Evolutionary conservation across 1,284 basidiomycete species (phyloP).

Genomic region (Boletellus deceptivus): DNA sequence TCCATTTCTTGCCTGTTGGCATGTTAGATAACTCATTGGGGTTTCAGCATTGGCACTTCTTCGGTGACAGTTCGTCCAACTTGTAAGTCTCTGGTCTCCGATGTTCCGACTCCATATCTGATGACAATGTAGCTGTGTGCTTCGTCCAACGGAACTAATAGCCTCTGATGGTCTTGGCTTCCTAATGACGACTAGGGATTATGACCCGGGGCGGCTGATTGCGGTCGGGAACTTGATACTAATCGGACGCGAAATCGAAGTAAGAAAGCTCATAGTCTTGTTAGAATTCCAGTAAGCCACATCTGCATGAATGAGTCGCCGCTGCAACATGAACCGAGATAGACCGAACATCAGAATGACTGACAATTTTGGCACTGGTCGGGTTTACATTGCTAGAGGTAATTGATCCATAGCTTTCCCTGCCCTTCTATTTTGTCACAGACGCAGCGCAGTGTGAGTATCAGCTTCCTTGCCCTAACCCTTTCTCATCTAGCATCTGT

Average conservation of each 20-base stretch:
- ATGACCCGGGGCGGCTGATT: conserved; percentile 29
- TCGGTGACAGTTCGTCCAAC: conserved; percentile 12
- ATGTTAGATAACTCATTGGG: no score
- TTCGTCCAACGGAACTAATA: conserved; percentile 21
- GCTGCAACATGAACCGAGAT: background rate
- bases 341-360: conserved; percentile 35
- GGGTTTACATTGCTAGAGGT: conserved; percentile 35
- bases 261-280: conserved; percentile 13
- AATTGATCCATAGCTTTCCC: background rate
- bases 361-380: conserved; percentile 28
- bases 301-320: background rate
- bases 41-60: conserved; percentile 33
- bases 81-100: conserved; percentile 6
- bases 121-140: conserved; percentile 1
- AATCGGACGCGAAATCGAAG: conserved; percentile 11
- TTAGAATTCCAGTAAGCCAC: conserved; percentile 26
- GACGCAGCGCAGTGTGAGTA: background rate
- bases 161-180: conserved; percentile 36
- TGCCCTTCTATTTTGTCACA: background rate
- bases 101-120: background rate
- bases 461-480: no score
- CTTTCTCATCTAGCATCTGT: no score
- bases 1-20: background rate
- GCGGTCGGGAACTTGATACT: conserved; percentile 14
- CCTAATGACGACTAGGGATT: conserved; percentile 25